A percentile compares a stretch with the other conserved stretches of the same genome.
Evolutionary conservation across 345 rosid genomes (phyloP).

Genomic region (Heritiera fomes): DNA sequence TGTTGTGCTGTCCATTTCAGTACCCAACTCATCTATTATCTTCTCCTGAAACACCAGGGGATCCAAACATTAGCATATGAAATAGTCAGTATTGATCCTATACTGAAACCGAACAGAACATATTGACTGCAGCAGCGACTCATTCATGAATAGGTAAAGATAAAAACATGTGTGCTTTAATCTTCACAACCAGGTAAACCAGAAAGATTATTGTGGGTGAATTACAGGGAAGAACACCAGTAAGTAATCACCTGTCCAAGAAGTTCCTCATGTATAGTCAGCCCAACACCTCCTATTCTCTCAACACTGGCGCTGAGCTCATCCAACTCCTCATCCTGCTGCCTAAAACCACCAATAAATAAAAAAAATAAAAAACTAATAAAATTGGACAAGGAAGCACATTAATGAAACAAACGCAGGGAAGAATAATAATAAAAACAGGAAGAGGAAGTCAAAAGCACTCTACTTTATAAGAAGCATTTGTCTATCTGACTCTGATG

Average conservation of each 20-base stretch:
- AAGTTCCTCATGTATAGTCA: slow-evolving; percentile 97
- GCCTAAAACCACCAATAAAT: slow-evolving; percentile 45
- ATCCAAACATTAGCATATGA: slow-evolving; percentile 23
- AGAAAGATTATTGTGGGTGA: not conserved
- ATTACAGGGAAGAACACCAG: not conserved
- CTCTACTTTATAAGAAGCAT: slow-evolving; percentile 85
- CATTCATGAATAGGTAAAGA: not conserved
- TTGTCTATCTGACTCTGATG: slow-evolving; percentile 95
- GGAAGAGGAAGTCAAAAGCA: slow-evolving; percentile 13
- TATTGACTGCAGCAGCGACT: not conserved
- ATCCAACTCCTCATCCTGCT: slow-evolving; percentile 96
- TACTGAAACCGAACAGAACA: not conserved
- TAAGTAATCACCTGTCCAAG: slow-evolving; percentile 63
- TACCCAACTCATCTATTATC: slow-evolving; percentile 76
- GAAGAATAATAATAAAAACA: not conserved
- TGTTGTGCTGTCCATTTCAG: slow-evolving; percentile 89
- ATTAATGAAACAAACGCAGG: not conserved
- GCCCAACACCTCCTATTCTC: slow-evolving; percentile 94
- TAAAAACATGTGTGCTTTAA: not conserved
- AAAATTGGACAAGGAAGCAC: not conserved
- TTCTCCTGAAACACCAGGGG: slow-evolving; percentile 60
- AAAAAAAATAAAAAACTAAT: not conserved
- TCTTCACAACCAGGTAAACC: not conserved
- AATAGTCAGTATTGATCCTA: not conserved
- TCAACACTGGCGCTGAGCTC: slow-evolving; percentile 89